phyloP scores from a whole-genome alignment of 352 stramenopile species.

The Detonula confervacea region DNA sequence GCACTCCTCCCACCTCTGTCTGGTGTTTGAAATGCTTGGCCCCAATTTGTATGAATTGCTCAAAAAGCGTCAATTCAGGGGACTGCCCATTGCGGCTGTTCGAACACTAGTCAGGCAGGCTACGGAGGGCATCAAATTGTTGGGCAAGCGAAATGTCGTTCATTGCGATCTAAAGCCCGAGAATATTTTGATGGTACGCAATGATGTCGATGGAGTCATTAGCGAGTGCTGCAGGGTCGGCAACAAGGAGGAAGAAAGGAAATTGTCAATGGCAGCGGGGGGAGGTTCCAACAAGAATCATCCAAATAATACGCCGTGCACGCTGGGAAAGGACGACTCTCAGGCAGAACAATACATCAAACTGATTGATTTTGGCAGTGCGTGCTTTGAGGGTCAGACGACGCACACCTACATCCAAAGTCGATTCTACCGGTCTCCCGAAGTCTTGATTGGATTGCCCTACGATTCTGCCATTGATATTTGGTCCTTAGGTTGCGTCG shows the following conservation, averaged over 20 bases:
- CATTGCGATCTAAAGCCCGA: constrained; percentile 99
- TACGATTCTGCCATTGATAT: constrained; percentile 97
- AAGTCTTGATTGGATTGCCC: constrained; percentile 89
- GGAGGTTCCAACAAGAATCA: constrained; percentile 56
- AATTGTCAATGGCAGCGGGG: too few species aligned
- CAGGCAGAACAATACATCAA: constrained; percentile 89
- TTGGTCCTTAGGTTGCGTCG: constrained; percentile 96
- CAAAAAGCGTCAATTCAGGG: constrained; percentile 94
- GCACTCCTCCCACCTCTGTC: constrained; percentile 93
- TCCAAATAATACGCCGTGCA: constrained; percentile 81
- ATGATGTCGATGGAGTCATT: constrained; percentile 48
- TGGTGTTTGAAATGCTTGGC: constrained; percentile 96
- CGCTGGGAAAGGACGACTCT: too few species aligned
- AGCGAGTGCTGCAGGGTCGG: constrained; percentile 15
- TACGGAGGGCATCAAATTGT: constrained; percentile 84
- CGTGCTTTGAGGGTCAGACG: constrained; percentile 91
- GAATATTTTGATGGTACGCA: constrained; percentile 91
- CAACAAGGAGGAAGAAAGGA: too few species aligned
- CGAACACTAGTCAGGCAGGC: constrained; percentile 90
- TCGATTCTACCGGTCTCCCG: constrained; percentile 95
- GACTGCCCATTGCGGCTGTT: constrained; percentile 90
- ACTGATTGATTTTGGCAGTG: constrained; percentile 97
- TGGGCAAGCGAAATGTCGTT: constrained; percentile 89
- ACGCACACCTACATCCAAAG: constrained; percentile 98
- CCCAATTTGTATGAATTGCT: constrained; percentile 97